Conservation (phyloP, 2,329 filamentous ascomycete species). For the Cercospora zeae-maydis region DNA sequence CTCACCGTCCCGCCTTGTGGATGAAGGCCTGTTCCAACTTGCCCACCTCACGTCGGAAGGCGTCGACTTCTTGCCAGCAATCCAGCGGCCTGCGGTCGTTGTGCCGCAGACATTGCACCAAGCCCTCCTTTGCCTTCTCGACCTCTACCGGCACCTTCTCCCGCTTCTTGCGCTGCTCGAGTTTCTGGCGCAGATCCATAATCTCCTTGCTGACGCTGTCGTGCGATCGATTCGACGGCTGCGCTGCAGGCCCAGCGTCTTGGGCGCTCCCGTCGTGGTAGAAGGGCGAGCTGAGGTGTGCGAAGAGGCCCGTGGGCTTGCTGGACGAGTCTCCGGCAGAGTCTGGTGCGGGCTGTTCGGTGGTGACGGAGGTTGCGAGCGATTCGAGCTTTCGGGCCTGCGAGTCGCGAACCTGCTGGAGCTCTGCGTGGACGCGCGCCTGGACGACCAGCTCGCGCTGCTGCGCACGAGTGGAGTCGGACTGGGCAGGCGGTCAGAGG, state of each 20-base stretch:
- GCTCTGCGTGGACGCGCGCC: conserved; percentile 78
- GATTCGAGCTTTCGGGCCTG: conserved; percentile 66
- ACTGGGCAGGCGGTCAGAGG: conserved; percentile 52
- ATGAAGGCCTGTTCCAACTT: conserved; percentile 84
- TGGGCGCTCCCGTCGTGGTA: conserved; percentile 37
- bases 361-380: conserved; percentile 56
- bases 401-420: conserved; percentile 70
- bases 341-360: conserved; percentile 34
- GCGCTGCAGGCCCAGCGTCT: conserved; percentile 40
- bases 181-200: conserved; percentile 51
- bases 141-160: conserved; percentile 66
- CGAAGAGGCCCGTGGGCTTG: conserved; percentile 30
- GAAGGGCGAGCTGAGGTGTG: conserved; percentile 36
- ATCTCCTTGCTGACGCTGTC: conserved; percentile 57
- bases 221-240: conserved; percentile 46
- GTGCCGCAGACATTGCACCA: conserved; percentile 75
- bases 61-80: conserved; percentile 90
- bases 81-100: conserved; percentile 86
- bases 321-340: conserved; percentile 15
- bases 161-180: conserved; percentile 54
- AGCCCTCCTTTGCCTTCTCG: conserved; percentile 68
- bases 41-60: conserved; percentile 84
- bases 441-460: conserved; percentile 84
- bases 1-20: conserved; percentile 62
- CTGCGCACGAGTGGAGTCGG: conserved; percentile 80